phyloP scores from a whole-genome alignment of 192 early-diverging fungal species.

The Coemansia sp. region DNA sequence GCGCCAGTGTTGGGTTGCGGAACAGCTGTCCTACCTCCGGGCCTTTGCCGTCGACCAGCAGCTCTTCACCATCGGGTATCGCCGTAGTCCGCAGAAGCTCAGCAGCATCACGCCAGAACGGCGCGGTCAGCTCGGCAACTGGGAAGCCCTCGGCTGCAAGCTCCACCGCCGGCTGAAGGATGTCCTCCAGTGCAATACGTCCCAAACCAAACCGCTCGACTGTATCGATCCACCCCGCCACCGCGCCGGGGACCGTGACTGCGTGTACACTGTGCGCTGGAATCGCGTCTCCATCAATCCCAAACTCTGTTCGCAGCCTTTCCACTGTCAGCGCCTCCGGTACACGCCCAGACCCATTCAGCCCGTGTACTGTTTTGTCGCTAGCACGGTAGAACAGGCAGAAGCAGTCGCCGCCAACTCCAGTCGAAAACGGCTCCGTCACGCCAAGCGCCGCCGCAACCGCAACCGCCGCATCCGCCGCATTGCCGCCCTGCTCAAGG shows the following conservation, averaged over 20 bases:
- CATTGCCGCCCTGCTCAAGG: conserved; percentile 71
- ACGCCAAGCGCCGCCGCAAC: conserved; percentile 72
- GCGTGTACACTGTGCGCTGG: conserved; percentile 51
- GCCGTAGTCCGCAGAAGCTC: conserved; percentile 16
- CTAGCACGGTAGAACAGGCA: conserved; percentile 75
- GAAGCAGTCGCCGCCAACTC: conserved; percentile 81
- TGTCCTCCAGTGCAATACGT: conserved; percentile 55
- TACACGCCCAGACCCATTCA: conserved; percentile 67
- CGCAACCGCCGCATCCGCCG: conserved; percentile 72
- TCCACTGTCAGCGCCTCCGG: conserved; percentile 61
- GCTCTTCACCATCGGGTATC: conserved; percentile 41
- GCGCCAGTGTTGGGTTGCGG: conserved; percentile 59
- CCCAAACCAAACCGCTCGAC: conserved; percentile 66
- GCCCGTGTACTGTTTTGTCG: conserved; percentile 52
- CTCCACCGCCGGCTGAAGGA: conserved; percentile 68
- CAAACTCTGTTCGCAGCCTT: conserved; percentile 28
- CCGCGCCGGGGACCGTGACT: conserved; percentile 76
- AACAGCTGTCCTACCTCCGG: conserved; percentile 67
- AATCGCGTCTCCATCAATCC: conserved; percentile 25
- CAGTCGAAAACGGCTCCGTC: conserved; percentile 71
- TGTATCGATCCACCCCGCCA: conserved; percentile 72
- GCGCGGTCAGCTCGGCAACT: conserved; percentile 56
- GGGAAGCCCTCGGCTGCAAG: conserved; percentile 70
- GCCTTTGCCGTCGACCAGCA: conserved; percentile 53
- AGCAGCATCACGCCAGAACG: conserved; percentile 39